phyloP scores from a whole-genome alignment of 352 stramenopile genomes.

The Phytophthora podocarpi region DNA sequence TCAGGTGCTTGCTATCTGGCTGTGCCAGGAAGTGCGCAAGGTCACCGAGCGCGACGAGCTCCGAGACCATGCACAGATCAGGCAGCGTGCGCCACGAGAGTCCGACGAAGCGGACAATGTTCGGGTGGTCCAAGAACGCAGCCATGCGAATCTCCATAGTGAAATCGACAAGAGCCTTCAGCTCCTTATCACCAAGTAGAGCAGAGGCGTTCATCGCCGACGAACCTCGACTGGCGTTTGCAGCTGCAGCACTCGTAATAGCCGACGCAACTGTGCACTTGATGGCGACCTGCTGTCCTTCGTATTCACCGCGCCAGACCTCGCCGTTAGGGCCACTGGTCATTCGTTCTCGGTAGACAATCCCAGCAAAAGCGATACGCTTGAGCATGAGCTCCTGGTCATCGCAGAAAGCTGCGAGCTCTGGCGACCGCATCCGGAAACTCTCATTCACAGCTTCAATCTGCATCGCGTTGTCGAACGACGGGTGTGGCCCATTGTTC shows the following conservation, averaged over 20 bases:
- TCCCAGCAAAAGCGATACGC: slow-evolving; percentile 36
- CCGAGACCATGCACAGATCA: slow-evolving; percentile 54
- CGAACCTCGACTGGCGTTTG: slow-evolving; percentile 16
- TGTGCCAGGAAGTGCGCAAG: slow-evolving; percentile 43
- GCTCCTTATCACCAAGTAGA: slow-evolving; percentile 29
- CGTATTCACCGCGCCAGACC: slow-evolving; percentile 64
- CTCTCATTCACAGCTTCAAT: slow-evolving; percentile 44
- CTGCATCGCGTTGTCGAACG: slow-evolving; percentile 27
- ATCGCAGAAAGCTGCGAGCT: slow-evolving; percentile 40
- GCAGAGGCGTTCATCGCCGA: slow-evolving; percentile 16
- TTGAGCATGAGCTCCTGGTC: slow-evolving; percentile 47
- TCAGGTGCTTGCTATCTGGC: slow-evolving; percentile 35
- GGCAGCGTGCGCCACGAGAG: slow-evolving; percentile 53
- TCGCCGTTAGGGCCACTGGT: slow-evolving; percentile 43
- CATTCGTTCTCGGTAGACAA: slow-evolving; percentile 36
- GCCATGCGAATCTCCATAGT: slow-evolving; percentile 55
- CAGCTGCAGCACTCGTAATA: slow-evolving; percentile 5
- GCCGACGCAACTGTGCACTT: slow-evolving; percentile 42
- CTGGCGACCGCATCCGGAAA: slow-evolving; percentile 32
- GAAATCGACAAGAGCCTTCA: slow-evolving; percentile 44
- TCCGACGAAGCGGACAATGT: slow-evolving; percentile 57
- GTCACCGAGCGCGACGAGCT: slow-evolving; percentile 46
- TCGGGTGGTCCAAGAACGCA: slow-evolving; percentile 51
- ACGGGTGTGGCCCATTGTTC: slow-evolving; percentile 27
- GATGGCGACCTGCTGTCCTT: slow-evolving; percentile 55